phyloP scores from a whole-genome alignment of 1,284 basidiomycete species.

The Thelephora terrestris region DNA sequence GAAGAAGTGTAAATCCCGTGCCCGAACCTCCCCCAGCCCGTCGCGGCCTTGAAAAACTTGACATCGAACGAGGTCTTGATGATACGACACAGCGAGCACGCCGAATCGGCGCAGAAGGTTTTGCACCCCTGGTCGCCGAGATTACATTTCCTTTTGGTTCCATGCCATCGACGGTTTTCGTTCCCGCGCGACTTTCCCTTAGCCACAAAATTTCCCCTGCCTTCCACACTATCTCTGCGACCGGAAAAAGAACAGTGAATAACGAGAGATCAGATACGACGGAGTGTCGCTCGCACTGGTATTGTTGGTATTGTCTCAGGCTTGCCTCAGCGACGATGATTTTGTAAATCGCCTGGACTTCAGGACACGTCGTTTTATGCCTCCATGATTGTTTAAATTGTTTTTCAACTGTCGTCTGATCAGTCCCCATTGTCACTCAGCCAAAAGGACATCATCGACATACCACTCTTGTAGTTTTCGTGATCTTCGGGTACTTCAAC shows the following conservation, averaged over 20 bases:
- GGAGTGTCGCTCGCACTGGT: slow-evolving; percentile 27
- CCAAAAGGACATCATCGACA: slow-evolving; percentile 10
- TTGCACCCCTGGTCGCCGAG: slow-evolving; percentile 50
- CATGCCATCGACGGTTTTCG: slow-evolving; percentile 52
- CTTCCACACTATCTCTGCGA: slow-evolving; percentile 39
- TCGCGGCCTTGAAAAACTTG: slow-evolving; percentile 49
- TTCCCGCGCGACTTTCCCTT: slow-evolving; percentile 46
- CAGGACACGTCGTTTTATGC: slow-evolving; percentile 35
- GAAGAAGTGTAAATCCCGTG: slow-evolving; percentile 51
- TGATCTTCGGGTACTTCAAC: slow-evolving; percentile 50
- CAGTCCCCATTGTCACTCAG: too few relatives aligned
- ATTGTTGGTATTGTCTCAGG: background rate
- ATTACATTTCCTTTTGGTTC: slow-evolving; percentile 41
- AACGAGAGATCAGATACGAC: background rate
- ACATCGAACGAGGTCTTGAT: slow-evolving; percentile 51
- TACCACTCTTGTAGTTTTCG: slow-evolving; percentile 51
- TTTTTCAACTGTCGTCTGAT: slow-evolving; percentile 34
- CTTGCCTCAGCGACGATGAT: slow-evolving; percentile 25
- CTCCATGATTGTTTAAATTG: slow-evolving; percentile 60
- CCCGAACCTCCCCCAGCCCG: slow-evolving; percentile 57
- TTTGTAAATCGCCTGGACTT: slow-evolving; percentile 50
- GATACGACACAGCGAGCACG: slow-evolving; percentile 50
- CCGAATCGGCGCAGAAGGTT: slow-evolving; percentile 39
- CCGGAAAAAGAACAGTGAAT: too few relatives aligned
- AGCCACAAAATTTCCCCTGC: slow-evolving; percentile 41